phyloP scores from a whole-genome alignment of 2,329 filamentous ascomycete genomes.

The Phialocephala sp. region DNA sequence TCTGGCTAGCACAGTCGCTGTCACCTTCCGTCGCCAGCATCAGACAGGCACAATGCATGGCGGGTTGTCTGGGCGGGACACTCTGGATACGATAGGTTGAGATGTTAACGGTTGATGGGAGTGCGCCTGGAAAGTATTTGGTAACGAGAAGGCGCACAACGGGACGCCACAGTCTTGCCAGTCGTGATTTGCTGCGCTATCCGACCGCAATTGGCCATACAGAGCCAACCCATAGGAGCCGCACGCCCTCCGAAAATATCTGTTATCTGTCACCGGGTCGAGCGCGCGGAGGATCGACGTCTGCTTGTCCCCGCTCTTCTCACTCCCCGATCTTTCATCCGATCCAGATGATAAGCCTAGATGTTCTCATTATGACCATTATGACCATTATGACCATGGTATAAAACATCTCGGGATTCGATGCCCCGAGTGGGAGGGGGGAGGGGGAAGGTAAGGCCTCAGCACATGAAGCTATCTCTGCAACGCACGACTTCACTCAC shows the following conservation, averaged over 20 bases:
- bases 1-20: slow-evolving; percentile 2
- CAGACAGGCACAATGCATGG: slow-evolving; percentile 16
- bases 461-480: not conserved
- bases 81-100: slow-evolving; percentile 5
- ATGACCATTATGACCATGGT: not conserved
- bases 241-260: not conserved
- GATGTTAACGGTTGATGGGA: not conserved
- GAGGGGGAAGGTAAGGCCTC: not conserved
- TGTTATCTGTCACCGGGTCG: not conserved
- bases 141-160: slow-evolving; percentile 7
- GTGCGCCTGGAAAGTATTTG: slow-evolving; percentile 2
- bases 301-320: not conserved
- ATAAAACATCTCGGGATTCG: not conserved
- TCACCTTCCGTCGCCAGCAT: not conserved
- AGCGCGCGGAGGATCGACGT: not conserved
- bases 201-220: not conserved
- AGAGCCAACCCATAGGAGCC: not conserved
- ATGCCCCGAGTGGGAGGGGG: not conserved
- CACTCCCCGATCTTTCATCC: not conserved
- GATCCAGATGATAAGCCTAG: too few relatives aligned
- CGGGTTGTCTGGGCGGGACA: not conserved
- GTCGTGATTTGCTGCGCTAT: not conserved
- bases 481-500: not conserved
- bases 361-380: not conserved
- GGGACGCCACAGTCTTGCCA: not conserved